Conservation (phyloP, 148 eudicot genomes). For the Bassia scoparia region DNA sequence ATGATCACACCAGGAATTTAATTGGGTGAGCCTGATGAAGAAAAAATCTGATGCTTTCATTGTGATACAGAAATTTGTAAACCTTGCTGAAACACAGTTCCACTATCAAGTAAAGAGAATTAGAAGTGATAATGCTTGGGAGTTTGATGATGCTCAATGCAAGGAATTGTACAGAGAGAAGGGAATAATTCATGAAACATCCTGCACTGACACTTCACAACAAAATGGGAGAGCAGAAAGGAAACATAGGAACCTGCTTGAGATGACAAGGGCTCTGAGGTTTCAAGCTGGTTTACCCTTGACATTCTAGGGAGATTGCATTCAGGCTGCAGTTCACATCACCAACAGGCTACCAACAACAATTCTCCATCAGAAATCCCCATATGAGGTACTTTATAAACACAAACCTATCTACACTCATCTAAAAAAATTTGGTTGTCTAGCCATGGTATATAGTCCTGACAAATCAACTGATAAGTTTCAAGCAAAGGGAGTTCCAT, state of each 20-base stretch:
- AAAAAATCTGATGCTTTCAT: neutral
- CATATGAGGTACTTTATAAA: no score
- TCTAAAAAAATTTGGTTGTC: no score
- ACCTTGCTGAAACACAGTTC: neutral
- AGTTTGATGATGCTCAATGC: neutral
- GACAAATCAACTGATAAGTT: no score
- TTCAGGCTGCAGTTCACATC: no score
- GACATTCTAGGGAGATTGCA: neutral
- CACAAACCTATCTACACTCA: no score
- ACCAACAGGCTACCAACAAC: no score
- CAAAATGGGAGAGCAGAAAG: neutral
- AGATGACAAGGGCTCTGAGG: neutral
- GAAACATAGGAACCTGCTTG: neutral
- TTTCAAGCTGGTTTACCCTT: neutral
- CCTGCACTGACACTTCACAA: neutral
- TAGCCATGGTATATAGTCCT: no score
- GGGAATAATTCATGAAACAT: neutral
- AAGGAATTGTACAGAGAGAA: neutral
- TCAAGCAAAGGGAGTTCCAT: no score
- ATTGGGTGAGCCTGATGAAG: neutral
- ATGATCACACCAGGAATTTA: neutral
- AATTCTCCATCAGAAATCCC: no score
- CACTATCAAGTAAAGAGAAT: neutral
- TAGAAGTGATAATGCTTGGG: neutral
- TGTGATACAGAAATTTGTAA: neutral